Conservation (phyloP, 345 rosid genomes). For the Raphanus raphanistrum region DNA sequence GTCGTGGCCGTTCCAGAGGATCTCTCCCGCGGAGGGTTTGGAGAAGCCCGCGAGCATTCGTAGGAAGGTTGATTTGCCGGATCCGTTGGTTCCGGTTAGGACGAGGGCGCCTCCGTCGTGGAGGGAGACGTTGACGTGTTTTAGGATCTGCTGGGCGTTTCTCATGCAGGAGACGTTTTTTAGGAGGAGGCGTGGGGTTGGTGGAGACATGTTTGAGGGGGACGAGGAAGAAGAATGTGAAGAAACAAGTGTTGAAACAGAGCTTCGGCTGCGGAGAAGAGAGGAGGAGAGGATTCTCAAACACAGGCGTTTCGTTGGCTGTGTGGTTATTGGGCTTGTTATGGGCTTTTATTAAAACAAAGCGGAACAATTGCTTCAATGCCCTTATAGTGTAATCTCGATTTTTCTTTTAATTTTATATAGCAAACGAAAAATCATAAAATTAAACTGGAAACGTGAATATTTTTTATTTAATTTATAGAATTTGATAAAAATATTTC, state of each 20-base stretch:
- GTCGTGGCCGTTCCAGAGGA: conserved; percentile 92
- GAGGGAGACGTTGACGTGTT: conserved; percentile 68
- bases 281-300: background rate
- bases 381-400: too few relatives aligned
- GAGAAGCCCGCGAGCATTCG: conserved; percentile 88
- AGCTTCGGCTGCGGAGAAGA: background rate
- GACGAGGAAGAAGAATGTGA: background rate
- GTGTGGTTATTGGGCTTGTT: background rate
- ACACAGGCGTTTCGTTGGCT: background rate
- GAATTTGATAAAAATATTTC: too few relatives aligned
- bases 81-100: conserved; percentile 77
- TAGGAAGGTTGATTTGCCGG: conserved; percentile 76
- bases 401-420: too few relatives aligned
- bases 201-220: conserved; percentile 51
- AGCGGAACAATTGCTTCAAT: too few relatives aligned
- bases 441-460: too few relatives aligned
- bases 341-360: background rate
- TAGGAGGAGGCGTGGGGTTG: conserved; percentile 69
- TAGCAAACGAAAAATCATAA: too few relatives aligned
- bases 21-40: conserved; percentile 78
- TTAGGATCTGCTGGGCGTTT: conserved; percentile 78
- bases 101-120: conserved; percentile 87
- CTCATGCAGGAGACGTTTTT: conserved; percentile 94
- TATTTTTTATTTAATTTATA: too few relatives aligned
- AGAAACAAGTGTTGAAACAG: background rate